A percentile compares a stretch with the other conserved stretches of the same genome.
phyloP scores from a whole-genome alignment of 2,329 filamentous ascomycete genomes.

The Epicoccum sorghinum region DNA sequence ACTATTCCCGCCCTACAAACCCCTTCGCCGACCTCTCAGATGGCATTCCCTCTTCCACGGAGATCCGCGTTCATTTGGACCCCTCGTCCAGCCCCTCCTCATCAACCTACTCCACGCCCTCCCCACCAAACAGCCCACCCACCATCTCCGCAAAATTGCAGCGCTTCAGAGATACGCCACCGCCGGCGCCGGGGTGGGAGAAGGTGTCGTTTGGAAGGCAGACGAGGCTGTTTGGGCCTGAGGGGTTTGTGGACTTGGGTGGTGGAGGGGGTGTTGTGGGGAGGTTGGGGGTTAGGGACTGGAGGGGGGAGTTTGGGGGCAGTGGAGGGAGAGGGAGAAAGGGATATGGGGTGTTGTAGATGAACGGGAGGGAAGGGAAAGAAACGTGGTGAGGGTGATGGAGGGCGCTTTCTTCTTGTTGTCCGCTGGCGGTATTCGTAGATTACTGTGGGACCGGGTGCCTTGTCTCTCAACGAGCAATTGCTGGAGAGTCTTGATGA shows the following conservation, averaged over 20 bases:
- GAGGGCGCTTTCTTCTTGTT: too few relatives aligned
- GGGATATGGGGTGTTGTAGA: not conserved
- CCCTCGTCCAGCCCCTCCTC: not conserved
- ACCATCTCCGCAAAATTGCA: not conserved
- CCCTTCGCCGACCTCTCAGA: not conserved
- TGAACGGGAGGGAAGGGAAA: not conserved
- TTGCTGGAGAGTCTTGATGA: too few relatives aligned
- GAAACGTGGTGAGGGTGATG: too few relatives aligned
- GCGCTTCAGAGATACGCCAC: constrained; percentile 2
- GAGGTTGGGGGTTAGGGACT: not conserved
- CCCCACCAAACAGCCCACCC: not conserved
- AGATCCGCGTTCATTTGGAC: not conserved
- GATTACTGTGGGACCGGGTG: too few relatives aligned
- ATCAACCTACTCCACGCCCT: not conserved
- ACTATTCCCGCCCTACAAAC: not conserved
- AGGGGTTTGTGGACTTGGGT: not conserved
- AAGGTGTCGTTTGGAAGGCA: not conserved
- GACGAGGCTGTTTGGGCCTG: constrained; percentile 9
- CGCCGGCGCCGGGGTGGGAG: constrained; percentile 5
- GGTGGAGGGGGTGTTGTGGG: not conserved
- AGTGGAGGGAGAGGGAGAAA: not conserved
- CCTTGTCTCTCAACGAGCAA: too few relatives aligned
- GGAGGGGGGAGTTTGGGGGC: not conserved
- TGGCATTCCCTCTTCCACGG: too few relatives aligned
- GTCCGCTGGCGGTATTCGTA: too few relatives aligned